These are phyloP conservation scores for Dendrobium nobile DNA, from an alignment of 106 monocot species.

Conservation along the genomic window DNA sequence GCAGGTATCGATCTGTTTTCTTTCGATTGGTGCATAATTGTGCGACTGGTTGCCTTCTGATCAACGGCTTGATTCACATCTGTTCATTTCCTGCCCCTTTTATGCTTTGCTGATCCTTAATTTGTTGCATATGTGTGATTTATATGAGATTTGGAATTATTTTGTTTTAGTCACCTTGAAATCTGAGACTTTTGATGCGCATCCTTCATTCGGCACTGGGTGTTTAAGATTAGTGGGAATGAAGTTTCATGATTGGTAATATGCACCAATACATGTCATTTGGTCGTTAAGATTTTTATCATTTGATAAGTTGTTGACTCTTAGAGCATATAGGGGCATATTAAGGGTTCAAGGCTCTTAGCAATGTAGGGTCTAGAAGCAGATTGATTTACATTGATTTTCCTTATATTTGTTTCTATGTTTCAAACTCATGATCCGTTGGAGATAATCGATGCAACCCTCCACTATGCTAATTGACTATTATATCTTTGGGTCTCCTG, in stretches of 20 bases:
- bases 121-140: not conserved
- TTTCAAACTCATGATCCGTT: not conserved
- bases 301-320: not conserved
- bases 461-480: not conserved
- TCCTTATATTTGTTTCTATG: not conserved
- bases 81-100: not conserved
- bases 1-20: constrained; percentile 36
- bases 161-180: not conserved
- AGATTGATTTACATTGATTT: not conserved
- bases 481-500: not conserved
- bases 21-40: not conserved
- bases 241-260: not conserved
- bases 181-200: not conserved
- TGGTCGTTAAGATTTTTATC: not conserved
- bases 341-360: not conserved
- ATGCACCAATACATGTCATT: not conserved
- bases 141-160: not conserved
- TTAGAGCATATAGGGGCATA: not conserved
- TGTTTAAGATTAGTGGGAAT: not conserved
- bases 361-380: not conserved
- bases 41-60: not conserved
- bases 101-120: not conserved
- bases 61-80: not conserved
- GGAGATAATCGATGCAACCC: not conserved
- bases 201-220: not conserved